Evolutionary conservation across 441 rosid species (phyloP), one percentile per base, ranked within the genome.

Genomic region (Sinapis alba): DNA sequence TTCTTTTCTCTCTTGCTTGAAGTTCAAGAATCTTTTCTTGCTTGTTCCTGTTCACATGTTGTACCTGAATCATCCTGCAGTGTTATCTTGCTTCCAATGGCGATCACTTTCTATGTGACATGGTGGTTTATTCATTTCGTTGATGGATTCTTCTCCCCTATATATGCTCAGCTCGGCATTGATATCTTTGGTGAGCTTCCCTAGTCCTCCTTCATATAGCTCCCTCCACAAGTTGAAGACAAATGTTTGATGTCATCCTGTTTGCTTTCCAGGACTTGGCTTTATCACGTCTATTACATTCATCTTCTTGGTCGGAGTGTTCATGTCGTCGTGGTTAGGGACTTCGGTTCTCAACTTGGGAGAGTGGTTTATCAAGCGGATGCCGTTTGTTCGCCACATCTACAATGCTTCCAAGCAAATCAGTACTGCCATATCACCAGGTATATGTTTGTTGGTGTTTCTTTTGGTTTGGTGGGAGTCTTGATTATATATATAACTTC

Each of bases 61-160:
- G 27, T 69, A 7, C 15, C 10, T 45, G 13, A 12, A 13, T 66
- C 26, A 1, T 19, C 78, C 65, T 87, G 86, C 92, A 96, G 99
- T 79, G 99, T 93, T 71, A 96, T 96, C 83, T 80, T 96, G 63
- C 88, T 96, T 76, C 99, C 98, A n/a, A 90, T 96, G 75, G 97
- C 97, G 1, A 84, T 91, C 77, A 96, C 97, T 64, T 96, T 96
- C 88, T 96, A 93, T 66, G 78, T 91, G 62, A 96, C 99, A 3
- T 96, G 99, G 99, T 96, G 99, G 99, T 96, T 96, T 75, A 88
- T 96, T 87, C 98, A 93, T 88, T 91, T 96, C 63, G 97, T 96
- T 24, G 98, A 96, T 83, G 89, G 99, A 6, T 96, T 96, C 73
- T 96, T 96, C 89, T 96, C 98, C 58, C 99, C 98, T 6, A 93